A percentile compares a stretch with the other conserved stretches of the same genome.
Conservation (phyloP, 129 eudicot species). For the Apium graveolens region DNA sequence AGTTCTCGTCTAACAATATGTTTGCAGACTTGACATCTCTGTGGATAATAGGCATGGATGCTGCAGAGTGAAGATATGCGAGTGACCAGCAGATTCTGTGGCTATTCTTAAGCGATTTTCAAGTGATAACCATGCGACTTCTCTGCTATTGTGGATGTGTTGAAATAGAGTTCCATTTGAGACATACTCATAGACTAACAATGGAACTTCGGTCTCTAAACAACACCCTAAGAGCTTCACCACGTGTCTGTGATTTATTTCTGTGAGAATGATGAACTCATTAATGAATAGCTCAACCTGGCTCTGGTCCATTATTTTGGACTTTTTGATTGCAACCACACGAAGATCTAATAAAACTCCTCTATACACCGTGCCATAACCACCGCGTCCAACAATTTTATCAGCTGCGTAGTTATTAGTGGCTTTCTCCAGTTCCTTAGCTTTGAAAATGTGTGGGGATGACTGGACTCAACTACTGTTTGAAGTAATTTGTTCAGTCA, state of each 20-base stretch:
- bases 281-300: not conserved
- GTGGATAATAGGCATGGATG: not conserved
- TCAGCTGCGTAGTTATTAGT: not conserved
- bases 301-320: not conserved
- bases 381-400: not conserved
- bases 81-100: not conserved
- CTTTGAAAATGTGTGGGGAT: not conserved
- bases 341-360: not conserved
- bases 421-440: not conserved
- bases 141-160: not conserved
- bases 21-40: not conserved
- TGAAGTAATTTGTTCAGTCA: not conserved
- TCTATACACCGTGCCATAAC: not conserved
- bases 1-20: not conserved
- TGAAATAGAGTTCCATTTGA: not conserved
- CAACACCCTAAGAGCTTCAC: constrained; percentile 2
- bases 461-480: not conserved
- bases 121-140: not conserved
- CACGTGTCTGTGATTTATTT: not conserved
- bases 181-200: not conserved
- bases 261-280: not conserved
- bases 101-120: not conserved
- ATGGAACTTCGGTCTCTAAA: not conserved
- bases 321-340: not conserved
- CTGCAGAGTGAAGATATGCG: not conserved